These are phyloP conservation scores for Amanita brunnescens DNA, from an alignment of 768 basidiomycete genomes.

Conservation along the genomic window DNA sequence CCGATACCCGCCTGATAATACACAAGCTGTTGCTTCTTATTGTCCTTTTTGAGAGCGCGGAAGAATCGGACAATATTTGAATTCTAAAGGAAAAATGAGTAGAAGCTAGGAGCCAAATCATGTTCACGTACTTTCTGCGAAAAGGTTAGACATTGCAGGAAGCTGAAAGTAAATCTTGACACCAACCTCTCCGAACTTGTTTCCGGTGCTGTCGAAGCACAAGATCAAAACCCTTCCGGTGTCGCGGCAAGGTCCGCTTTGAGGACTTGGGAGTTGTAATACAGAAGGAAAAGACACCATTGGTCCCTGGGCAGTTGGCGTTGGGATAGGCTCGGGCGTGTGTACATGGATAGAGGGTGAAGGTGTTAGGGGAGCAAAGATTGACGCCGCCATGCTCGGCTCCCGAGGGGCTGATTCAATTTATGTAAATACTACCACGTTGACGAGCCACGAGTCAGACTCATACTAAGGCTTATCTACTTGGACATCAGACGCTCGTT, in stretches of 20 bases:
- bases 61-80: conserved; percentile 5
- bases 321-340: too few species aligned
- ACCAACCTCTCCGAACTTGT: conserved; percentile 1
- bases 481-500: too few species aligned
- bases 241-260: neutral
- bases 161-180: neutral
- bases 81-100: neutral
- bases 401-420: too few species aligned
- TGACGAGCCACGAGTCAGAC: too few species aligned
- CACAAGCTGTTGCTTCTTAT: neutral
- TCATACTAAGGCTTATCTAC: too few species aligned
- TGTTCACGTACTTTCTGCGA: neutral
- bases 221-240: neutral
- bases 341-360: too few species aligned
- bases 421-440: too few species aligned
- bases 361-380: too few species aligned
- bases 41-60: neutral
- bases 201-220: conserved; percentile 3
- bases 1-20: conserved; percentile 22
- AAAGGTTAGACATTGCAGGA: neutral
- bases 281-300: too few species aligned
- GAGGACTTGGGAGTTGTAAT: neutral
- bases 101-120: neutral
- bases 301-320: neutral
- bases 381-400: too few species aligned